Evolutionary conservation across 495 filamentous ascomycete species (phyloP).

Genomic region (Hypoxylon lenormandii): DNA sequence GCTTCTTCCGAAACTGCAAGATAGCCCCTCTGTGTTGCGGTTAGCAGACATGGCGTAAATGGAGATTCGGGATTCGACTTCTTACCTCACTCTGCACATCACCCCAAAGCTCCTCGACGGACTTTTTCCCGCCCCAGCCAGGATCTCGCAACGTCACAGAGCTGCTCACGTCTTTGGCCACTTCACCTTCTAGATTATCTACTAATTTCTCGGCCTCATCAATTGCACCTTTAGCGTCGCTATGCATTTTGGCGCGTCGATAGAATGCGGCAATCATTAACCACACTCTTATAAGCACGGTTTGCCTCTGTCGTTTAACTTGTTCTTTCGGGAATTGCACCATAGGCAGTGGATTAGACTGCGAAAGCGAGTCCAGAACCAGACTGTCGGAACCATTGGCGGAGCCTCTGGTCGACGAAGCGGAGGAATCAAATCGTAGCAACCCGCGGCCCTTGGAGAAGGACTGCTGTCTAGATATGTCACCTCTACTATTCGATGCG

Average conservation of each 20-base stretch:
- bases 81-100: conserved; percentile 79
- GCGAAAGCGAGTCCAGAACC: conserved; percentile 44
- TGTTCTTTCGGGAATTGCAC: conserved; percentile 65
- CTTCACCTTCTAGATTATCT: conserved; percentile 65
- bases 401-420: conserved; percentile 43
- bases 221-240: conserved; percentile 81
- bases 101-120: conserved; percentile 81
- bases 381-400: conserved; percentile 35
- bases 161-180: conserved; percentile 63
- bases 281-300: conserved; percentile 83
- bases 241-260: conserved; percentile 78
- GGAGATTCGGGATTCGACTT: conserved; percentile 11
- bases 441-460: conserved; percentile 50
- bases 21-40: conserved; percentile 70
- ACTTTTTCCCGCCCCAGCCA: conserved; percentile 79
- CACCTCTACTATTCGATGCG: conserved; percentile 48
- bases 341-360: conserved; percentile 56
- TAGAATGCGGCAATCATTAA: conserved; percentile 88
- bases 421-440: conserved; percentile 49
- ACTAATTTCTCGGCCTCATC: conserved; percentile 82
- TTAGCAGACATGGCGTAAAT: conserved; percentile 48
- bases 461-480: conserved; percentile 45
- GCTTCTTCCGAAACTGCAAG: conserved; percentile 70
- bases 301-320: conserved; percentile 67
- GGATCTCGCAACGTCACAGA: conserved; percentile 65